These are phyloP conservation scores for Annulohypoxylon moriforme DNA, from an alignment of 495 filamentous ascomycete species.

Conservation along the genomic window DNA sequence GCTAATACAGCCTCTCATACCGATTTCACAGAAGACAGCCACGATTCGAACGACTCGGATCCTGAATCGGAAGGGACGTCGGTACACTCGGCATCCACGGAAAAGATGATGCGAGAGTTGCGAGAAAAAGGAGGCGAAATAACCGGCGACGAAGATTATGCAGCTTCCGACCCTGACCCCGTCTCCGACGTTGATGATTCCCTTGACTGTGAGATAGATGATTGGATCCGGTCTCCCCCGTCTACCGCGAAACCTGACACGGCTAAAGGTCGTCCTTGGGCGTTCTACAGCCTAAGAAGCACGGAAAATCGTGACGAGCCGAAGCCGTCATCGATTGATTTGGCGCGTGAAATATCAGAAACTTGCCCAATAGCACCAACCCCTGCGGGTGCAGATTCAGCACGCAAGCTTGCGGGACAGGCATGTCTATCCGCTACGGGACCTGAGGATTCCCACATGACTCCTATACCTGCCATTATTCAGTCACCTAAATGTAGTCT, in stretches of 20 bases:
- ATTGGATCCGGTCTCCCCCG: constrained; percentile 13
- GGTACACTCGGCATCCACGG: constrained; percentile 15
- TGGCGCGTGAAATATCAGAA: background rate
- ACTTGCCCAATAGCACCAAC: background rate
- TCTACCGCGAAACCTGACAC: background rate
- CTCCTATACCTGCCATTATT: background rate
- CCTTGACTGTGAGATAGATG: constrained; percentile 21
- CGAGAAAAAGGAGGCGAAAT: constrained; percentile 40
- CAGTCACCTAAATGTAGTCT: background rate
- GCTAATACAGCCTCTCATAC: background rate
- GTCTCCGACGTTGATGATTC: constrained; percentile 31
- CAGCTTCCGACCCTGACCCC: constrained; percentile 25
- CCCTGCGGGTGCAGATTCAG: constrained; percentile 15
- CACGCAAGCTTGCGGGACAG: constrained; percentile 8
- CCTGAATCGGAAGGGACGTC: constrained; percentile 6
- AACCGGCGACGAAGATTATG: constrained; percentile 43
- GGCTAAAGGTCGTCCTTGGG: constrained; percentile 28
- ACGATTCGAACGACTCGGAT: constrained; percentile 2
- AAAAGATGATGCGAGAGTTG: constrained; percentile 28
- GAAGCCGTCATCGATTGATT: background rate
- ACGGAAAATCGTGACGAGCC: background rate
- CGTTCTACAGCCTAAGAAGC: constrained; percentile 39
- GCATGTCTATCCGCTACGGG: constrained; percentile 1
- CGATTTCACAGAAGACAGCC: background rate
- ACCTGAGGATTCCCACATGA: background rate